Evolutionary conservation across 805 yeast species (phyloP).

Genomic region (Deakozyma indianensis): DNA sequence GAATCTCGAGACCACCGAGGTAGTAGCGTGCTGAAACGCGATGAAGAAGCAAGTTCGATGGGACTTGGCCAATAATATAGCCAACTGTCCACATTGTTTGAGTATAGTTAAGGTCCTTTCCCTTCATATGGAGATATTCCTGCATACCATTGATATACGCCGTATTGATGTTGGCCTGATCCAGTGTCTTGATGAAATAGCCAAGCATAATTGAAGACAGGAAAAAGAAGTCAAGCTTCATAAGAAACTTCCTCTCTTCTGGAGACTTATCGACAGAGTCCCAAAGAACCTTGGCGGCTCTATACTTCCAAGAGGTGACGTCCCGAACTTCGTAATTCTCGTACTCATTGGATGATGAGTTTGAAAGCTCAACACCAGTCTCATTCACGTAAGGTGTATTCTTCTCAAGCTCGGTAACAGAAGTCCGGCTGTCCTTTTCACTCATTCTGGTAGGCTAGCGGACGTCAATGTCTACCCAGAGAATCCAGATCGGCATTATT

Average conservation of each 20-base stretch:
- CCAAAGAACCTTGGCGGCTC: slow-evolving; percentile 12
- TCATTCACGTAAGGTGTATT: too few relatives aligned
- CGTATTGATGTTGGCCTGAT: slow-evolving; percentile 28
- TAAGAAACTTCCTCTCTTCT: slow-evolving; percentile 21
- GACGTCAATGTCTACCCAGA: too few relatives aligned
- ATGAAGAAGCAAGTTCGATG: slow-evolving; percentile 27
- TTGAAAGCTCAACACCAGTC: too few relatives aligned
- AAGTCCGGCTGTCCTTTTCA: too few relatives aligned
- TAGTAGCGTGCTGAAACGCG: slow-evolving; percentile 29
- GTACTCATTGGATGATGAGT: too few relatives aligned
- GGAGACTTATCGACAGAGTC: slow-evolving; percentile 24
- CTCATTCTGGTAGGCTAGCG: too few relatives aligned
- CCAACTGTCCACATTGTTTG: slow-evolving; percentile 35
- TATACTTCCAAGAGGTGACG: slow-evolving; percentile 7
- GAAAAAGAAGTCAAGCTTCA: slow-evolving; percentile 26
- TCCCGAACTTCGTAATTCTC: too few relatives aligned
- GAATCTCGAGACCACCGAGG: slow-evolving; percentile 29
- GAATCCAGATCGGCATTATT: too few relatives aligned
- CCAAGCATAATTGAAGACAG: slow-evolving; percentile 30
- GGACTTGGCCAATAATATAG: slow-evolving; percentile 37
- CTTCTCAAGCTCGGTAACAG: too few relatives aligned
- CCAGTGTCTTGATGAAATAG: slow-evolving; percentile 31
- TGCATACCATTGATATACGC: slow-evolving; percentile 36
- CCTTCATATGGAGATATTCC: slow-evolving; percentile 27
- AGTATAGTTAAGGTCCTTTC: slow-evolving; percentile 31